Conservation (phyloP, 441 rosid genomes). For the Lepidium campestre region DNA sequence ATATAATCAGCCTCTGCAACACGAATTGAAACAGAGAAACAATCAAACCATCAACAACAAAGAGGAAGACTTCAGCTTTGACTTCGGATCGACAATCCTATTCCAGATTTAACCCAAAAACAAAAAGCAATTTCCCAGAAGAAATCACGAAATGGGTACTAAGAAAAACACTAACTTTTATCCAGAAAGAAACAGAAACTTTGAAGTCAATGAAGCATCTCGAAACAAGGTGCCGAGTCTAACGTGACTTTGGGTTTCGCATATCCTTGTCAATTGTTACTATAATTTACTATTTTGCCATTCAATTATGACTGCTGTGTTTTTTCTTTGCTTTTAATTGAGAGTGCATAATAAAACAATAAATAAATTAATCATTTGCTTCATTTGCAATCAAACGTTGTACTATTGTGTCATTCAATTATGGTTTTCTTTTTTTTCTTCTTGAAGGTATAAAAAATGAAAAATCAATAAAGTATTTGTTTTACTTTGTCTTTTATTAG, state of each 20-base stretch:
- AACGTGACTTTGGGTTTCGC: slow-evolving; percentile 10
- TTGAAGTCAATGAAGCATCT: slow-evolving; percentile 1
- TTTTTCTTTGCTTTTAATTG: background rate
- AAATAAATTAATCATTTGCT: background rate
- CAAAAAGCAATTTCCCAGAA: background rate
- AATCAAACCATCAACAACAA: background rate
- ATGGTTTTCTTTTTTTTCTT: too few relatives aligned
- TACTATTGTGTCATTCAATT: too few relatives aligned
- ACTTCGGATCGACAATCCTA: background rate
- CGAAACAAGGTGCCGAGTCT: slow-evolving; percentile 3
- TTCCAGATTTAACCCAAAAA: background rate
- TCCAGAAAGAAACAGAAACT: background rate
- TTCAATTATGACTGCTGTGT: background rate
- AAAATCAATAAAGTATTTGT: too few relatives aligned
- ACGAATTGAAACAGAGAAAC: background rate
- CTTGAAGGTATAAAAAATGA: too few relatives aligned
- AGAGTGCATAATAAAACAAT: background rate
- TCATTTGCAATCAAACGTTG: background rate
- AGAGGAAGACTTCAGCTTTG: slow-evolving; percentile 9
- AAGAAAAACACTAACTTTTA: background rate
- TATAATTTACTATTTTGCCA: slow-evolving; percentile 17
- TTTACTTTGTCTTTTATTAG: too few relatives aligned
- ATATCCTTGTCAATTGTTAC: slow-evolving; percentile 9
- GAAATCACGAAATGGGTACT: slow-evolving; percentile 15
- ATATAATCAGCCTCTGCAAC: background rate